Evolutionary conservation across 2,329 filamentous ascomycete species (phyloP), one percentile per base, ranked within the genome.

Genomic region (Diaporthe helianthi): DNA sequence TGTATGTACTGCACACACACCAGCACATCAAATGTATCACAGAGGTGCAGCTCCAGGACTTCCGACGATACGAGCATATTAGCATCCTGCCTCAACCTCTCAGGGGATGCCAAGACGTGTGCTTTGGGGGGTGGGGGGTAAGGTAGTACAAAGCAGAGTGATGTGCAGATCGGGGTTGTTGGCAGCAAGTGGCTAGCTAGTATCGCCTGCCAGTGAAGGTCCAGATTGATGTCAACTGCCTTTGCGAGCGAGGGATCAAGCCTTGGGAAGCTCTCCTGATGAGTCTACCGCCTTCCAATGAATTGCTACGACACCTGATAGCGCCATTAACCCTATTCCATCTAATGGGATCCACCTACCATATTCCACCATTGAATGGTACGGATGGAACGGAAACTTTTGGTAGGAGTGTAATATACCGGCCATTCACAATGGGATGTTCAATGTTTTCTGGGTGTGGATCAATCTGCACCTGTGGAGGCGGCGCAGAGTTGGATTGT

Each of bases 1-100:
- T 17, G 24, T 2, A 47, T 8, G 26, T 47, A 41, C 41, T 47
- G 55, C 41, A 33, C 24, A 63, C 33, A 44, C 26, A 36, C 13
- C 26, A 49, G 29, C 38, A 31, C 33, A 22, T 24, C 26, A 47
- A 47, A 41, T n/a, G 58, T 33, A 61, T 24, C 58, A 47, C 19
- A 47, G 58, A 61, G 22, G 41, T 61, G 58, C 41, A 61, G 41
- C 26, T n/a, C n/a, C n/a, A n/a, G n/a, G n/a, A n/a, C n/a, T 22
- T 15, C 54, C 36, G 24, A n/a, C 19, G 10, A n/a, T n/a, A n/a
- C n/a, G n/a, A n/a, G 41, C 26, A 24, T 17, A n/a, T 63, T 29
- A 63, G 29, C 44, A 61, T 44, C 10, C 38, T 24, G 26, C 55
- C 12, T 15, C 41, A 13, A 19, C 55, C 55, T 44, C 26, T 61